These are phyloP conservation scores for Kwoniella bestiolae DNA, from an alignment of 768 basidiomycete genomes.

Conservation along the genomic window DNA sequence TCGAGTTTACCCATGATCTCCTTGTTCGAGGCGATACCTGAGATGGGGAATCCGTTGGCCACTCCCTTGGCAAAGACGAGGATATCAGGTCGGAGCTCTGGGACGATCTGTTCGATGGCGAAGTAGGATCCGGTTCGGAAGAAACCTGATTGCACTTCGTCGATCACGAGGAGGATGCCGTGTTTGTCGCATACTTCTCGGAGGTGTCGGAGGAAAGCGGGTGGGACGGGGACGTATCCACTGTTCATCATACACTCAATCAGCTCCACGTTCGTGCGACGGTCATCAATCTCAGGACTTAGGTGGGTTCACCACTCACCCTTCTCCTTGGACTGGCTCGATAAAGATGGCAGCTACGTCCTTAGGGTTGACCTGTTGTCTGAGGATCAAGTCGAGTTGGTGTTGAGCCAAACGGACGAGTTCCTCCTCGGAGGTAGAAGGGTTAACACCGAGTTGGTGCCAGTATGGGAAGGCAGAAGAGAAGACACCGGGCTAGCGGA, in stretches of 20 bases:
- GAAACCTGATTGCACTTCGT: slow-evolving; percentile 76
- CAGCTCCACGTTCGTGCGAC: no score
- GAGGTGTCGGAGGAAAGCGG: slow-evolving; percentile 77
- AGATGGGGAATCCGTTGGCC: slow-evolving; percentile 84
- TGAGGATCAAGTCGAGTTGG: slow-evolving; percentile 77
- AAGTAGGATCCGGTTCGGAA: slow-evolving; percentile 74
- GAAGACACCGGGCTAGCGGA: slow-evolving; percentile 64
- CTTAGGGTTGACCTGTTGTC: slow-evolving; percentile 76
- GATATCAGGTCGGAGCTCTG: slow-evolving; percentile 84
- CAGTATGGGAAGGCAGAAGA: slow-evolving; percentile 86
- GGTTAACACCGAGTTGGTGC: slow-evolving; percentile 75
- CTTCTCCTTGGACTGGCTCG: slow-evolving; percentile 93
- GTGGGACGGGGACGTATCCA: slow-evolving; percentile 87
- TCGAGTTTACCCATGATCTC: slow-evolving; percentile 71
- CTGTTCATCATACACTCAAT: slow-evolving; percentile 62
- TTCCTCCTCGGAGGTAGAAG: slow-evolving; percentile 64
- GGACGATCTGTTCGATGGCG: slow-evolving; percentile 66
- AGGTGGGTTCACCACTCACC: slow-evolving; percentile 64
- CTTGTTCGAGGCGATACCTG: slow-evolving; percentile 77
- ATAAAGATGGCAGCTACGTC: slow-evolving; percentile 94
- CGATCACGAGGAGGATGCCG: slow-evolving; percentile 69
- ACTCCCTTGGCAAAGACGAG: slow-evolving; percentile 81
- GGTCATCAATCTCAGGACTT: not conserved
- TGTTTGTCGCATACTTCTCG: slow-evolving; percentile 84
- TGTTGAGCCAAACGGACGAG: slow-evolving; percentile 71